These are phyloP conservation scores for Mycena sanguinolenta DNA, from an alignment of 768 basidiomycete genomes.

Conservation along the genomic window DNA sequence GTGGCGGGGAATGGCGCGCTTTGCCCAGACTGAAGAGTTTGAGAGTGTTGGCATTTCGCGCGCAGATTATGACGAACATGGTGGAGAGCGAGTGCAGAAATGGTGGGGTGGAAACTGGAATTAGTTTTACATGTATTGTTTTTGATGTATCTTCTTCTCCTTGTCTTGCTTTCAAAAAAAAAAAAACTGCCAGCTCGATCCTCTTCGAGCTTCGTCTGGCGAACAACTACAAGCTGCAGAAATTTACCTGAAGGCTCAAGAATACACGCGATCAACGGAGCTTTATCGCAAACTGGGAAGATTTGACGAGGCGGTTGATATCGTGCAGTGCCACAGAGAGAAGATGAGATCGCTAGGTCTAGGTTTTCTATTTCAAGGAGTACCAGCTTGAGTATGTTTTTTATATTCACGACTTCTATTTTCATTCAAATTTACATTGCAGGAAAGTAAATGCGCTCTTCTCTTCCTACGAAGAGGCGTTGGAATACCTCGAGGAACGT, in stretches of 20 bases:
- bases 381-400: slow-evolving; percentile 46
- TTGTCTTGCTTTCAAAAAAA: too few relatives aligned
- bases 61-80: slow-evolving; percentile 92
- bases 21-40: slow-evolving; percentile 71
- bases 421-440: slow-evolving; percentile 9
- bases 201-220: too few relatives aligned
- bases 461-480: slow-evolving; percentile 60
- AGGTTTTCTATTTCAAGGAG: slow-evolving; percentile 38
- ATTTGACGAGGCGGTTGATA: slow-evolving; percentile 65
- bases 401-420: neutral
- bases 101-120: slow-evolving; percentile 98
- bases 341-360: slow-evolving; percentile 21
- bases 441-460: slow-evolving; percentile 68
- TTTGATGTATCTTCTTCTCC: too few relatives aligned
- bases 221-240: slow-evolving; percentile 59
- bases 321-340: slow-evolving; percentile 16
- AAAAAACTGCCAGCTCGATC: too few relatives aligned
- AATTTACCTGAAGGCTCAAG: slow-evolving; percentile 55
- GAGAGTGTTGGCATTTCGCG: slow-evolving; percentile 70
- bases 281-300: slow-evolving; percentile 62
- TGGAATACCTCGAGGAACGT: slow-evolving; percentile 70
- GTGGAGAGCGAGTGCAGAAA: slow-evolving; percentile 85
- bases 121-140: slow-evolving; percentile 44
- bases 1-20: slow-evolving; percentile 94
- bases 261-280: slow-evolving; percentile 59